A percentile compares a stretch with the other conserved stretches of the same genome.
phyloP scores from a whole-genome alignment of 306 rosid genomes.

The Lupinus albus region DNA sequence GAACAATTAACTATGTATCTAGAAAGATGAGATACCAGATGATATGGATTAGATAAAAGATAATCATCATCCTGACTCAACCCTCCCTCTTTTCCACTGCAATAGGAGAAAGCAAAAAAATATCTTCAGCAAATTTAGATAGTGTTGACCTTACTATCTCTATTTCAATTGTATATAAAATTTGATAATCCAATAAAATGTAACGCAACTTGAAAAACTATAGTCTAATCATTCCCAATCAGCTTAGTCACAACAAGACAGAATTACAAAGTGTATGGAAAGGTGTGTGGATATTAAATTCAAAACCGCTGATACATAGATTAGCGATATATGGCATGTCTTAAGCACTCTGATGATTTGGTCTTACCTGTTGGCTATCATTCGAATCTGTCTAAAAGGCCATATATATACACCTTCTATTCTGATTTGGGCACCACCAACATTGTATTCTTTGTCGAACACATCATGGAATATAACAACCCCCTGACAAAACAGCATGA shows the following conservation, averaged over 20 bases:
- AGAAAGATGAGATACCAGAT: slow-evolving; percentile 64
- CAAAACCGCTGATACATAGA: not conserved
- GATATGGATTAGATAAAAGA: slow-evolving; percentile 91
- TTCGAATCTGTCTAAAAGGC: slow-evolving; percentile 98
- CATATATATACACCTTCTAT: slow-evolving; percentile 99
- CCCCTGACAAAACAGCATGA: slow-evolving; percentile 66
- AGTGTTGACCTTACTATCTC: slow-evolving; percentile 18
- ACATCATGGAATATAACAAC: slow-evolving; percentile 84
- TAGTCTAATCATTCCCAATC: not conserved
- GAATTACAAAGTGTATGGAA: slow-evolving; percentile 6
- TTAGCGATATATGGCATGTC: not conserved
- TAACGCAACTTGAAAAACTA: slow-evolving; percentile 15
- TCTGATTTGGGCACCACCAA: slow-evolving; percentile 87
- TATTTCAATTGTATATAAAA: slow-evolving; percentile 33
- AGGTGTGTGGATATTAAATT: slow-evolving; percentile 1
- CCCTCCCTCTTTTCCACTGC: slow-evolving; percentile 91
- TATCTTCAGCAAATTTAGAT: slow-evolving; percentile 19
- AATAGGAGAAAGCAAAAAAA: slow-evolving; percentile 33
- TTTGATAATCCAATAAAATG: slow-evolving; percentile 18
- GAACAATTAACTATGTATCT: slow-evolving; percentile 18
- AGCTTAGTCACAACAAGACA: not conserved
- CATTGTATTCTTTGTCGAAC: slow-evolving; percentile 75
- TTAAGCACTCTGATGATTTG: not conserved
- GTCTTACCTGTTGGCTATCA: slow-evolving; percentile 86
- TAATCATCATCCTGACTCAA: slow-evolving; percentile 78